These are phyloP conservation scores for Scheffersomyces cryptocercus DNA, from an alignment of 1,139 yeast species.

Conservation along the genomic window DNA sequence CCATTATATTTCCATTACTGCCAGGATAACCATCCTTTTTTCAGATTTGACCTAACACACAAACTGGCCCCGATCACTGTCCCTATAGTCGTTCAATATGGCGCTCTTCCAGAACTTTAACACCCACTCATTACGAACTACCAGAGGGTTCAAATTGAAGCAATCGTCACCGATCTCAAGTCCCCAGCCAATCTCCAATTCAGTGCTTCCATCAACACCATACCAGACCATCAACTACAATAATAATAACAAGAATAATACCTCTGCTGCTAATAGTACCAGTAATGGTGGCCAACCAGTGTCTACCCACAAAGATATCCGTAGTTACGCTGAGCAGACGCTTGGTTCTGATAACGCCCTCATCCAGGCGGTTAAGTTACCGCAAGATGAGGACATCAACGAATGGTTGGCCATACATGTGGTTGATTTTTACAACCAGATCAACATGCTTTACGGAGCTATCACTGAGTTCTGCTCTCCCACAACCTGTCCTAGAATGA, in stretches of 20 bases:
- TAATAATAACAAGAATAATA: conserved; percentile 4
- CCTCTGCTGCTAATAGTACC: conserved; percentile 1
- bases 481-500: conserved; percentile 89
- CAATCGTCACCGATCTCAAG: conserved; percentile 44
- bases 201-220: conserved; percentile 37
- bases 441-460: conserved; percentile 94
- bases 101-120: conserved; percentile 61
- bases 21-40: no score
- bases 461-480: conserved; percentile 97
- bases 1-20: no score
- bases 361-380: conserved; percentile 90
- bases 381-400: conserved; percentile 86
- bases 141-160: conserved; percentile 54
- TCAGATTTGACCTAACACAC: not conserved
- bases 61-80: not conserved
- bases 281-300: conserved; percentile 35
- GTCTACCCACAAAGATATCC: conserved; percentile 66
- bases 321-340: conserved; percentile 91
- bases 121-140: conserved; percentile 54
- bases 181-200: conserved; percentile 38
- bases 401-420: conserved; percentile 98
- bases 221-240: conserved; percentile 15
- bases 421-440: conserved; percentile 89
- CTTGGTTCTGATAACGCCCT: conserved; percentile 89
- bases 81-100: conserved; percentile 18